Base-by-base conservation (phyloP, 2,329 filamentous ascomycete species). In the Colletotrichum liaoningense region DNA sequence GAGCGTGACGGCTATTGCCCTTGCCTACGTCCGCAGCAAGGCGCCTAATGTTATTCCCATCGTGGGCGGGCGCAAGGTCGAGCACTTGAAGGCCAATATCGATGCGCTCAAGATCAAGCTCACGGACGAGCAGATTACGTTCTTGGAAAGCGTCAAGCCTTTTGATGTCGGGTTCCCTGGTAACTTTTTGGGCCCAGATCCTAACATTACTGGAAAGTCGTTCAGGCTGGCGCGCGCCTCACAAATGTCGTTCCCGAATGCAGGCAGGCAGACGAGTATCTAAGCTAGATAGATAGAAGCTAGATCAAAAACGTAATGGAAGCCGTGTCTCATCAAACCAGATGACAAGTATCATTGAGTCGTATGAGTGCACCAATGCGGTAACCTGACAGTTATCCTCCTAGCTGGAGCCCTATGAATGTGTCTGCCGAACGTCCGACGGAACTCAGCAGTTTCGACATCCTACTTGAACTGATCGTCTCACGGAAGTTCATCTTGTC, bases 131-230 rank as follows among this genome's bases (percentile, higher is more conserved):
- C 88, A 92, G 67, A 83, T 92, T 9, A 79, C 83, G 19, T 85
- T 87, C 73, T 88, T 92, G 75, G 89, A 92, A 75, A 79, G 78
- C 5, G 86, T 88, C 3, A 81, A 82, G 66, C 78, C 83, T 1
- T 92, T 92, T 73, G 87, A 91, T 26, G 35, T 85, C 35, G 90
- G 90, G 0, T 92, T 90, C 79, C 89, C 89, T 0, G 79, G 80
- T 77, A 83, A 79, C 73, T 82, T 88, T 71, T 76, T 88, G 35
- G 79, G 80, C 38, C 73, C 73, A 0, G 81, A 81, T 33, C 74
- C 79, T 0, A 75, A 68, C 5, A 60, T 75, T 33, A 75, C 73
- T n/a, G 74, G 74, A 2, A 22, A 33, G 5, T 74, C 72, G 2
- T n/a, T 33, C 19, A 57, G 72, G 12, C 22, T 74, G 62, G 28